Percentiles rank a stretch among this genome's conserved stretches.
Conservation (phyloP, 2,329 filamentous ascomycete species). For the Byssoonygena ceratinophila region DNA sequence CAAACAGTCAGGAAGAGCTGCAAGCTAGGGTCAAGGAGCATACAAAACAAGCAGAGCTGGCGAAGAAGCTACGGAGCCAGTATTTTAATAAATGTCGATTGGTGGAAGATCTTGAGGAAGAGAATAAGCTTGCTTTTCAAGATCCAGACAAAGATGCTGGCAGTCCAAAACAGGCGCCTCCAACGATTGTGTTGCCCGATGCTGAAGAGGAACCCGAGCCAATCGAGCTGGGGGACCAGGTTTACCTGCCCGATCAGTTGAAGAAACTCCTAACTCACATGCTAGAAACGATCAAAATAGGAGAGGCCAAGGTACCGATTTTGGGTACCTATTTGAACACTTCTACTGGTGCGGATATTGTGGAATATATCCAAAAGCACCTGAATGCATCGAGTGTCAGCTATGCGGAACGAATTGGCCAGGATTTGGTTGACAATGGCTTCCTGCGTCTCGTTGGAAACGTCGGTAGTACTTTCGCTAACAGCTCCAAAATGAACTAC, state of each 20-base stretch:
- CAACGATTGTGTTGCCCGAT: slow-evolving; percentile 76
- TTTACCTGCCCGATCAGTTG: slow-evolving; percentile 72
- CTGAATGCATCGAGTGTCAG: slow-evolving; percentile 75
- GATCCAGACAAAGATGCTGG: slow-evolving; percentile 52
- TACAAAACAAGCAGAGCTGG: slow-evolving; percentile 77
- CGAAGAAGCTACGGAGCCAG: slow-evolving; percentile 85
- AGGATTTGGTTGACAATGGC: slow-evolving; percentile 77
- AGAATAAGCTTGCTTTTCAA: slow-evolving; percentile 96
- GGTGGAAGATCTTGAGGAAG: slow-evolving; percentile 92
- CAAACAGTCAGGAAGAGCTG: slow-evolving; percentile 89
- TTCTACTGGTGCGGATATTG: slow-evolving; percentile 81
- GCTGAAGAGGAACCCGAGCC: slow-evolving; percentile 65
- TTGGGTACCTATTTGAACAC: slow-evolving; percentile 91
- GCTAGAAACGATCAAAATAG: slow-evolving; percentile 73
- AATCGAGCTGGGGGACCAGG: slow-evolving; percentile 81
- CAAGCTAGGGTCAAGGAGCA: slow-evolving; percentile 84
- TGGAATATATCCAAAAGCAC: slow-evolving; percentile 84
- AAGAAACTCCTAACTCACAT: slow-evolving; percentile 84
- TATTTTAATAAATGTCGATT: slow-evolving; percentile 99
- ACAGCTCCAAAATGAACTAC: slow-evolving; percentile 94
- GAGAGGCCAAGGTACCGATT: slow-evolving; percentile 90
- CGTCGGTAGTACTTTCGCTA: slow-evolving; percentile 89
- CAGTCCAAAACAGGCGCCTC: slow-evolving; percentile 49
- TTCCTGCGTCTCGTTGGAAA: slow-evolving; percentile 86
- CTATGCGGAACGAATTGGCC: slow-evolving; percentile 87